Percentiles rank a stretch among this genome's conserved stretches.
These are phyloP conservation scores for Manihot esculenta DNA, from an alignment of 441 rosid genomes.

Conservation along the genomic window DNA sequence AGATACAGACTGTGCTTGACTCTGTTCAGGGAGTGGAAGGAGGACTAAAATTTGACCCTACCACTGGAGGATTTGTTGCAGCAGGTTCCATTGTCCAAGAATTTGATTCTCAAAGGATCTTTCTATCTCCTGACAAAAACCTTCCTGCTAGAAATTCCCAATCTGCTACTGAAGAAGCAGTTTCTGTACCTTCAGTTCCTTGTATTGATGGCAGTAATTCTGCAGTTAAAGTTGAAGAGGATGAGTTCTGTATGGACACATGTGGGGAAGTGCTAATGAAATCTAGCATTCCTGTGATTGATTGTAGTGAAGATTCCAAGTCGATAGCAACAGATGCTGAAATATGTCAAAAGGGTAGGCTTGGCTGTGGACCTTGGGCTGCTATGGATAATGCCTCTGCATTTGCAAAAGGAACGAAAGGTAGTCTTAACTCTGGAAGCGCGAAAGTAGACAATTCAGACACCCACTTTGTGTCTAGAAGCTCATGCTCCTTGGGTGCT, in stretches of 20 bases:
- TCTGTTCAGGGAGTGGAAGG: conserved; percentile 95
- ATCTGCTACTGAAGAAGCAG: conserved; percentile 19
- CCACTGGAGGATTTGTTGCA: conserved; percentile 70
- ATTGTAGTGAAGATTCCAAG: conserved; percentile 37
- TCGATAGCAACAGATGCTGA: conserved; percentile 29
- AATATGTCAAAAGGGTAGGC: conserved; percentile 30
- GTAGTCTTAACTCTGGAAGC: conserved; percentile 29
- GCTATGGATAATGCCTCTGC: conserved; percentile 24
- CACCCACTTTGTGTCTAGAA: conserved; percentile 29
- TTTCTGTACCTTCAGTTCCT: conserved; percentile 20
- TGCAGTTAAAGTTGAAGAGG: conserved; percentile 47
- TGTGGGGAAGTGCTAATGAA: conserved; percentile 26
- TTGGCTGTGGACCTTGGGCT: conserved; percentile 30
- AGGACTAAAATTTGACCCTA: conserved; percentile 70
- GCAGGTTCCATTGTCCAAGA: conserved; percentile 48
- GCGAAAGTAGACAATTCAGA: conserved; percentile 39
- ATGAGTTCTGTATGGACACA: conserved; percentile 33
- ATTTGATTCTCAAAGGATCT: conserved; percentile 34
- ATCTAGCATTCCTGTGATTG: conserved; percentile 22
- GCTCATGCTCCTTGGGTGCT: conserved; percentile 42
- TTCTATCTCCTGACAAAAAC: conserved; percentile 31
- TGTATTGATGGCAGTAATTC: conserved; percentile 34
- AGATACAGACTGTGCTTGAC: conserved; percentile 77
- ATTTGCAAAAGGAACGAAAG: conserved; percentile 20
- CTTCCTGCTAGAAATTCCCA: conserved; percentile 26